Conservation (phyloP, 805 yeast species). For the Sugiyamaella floridensis region DNA sequence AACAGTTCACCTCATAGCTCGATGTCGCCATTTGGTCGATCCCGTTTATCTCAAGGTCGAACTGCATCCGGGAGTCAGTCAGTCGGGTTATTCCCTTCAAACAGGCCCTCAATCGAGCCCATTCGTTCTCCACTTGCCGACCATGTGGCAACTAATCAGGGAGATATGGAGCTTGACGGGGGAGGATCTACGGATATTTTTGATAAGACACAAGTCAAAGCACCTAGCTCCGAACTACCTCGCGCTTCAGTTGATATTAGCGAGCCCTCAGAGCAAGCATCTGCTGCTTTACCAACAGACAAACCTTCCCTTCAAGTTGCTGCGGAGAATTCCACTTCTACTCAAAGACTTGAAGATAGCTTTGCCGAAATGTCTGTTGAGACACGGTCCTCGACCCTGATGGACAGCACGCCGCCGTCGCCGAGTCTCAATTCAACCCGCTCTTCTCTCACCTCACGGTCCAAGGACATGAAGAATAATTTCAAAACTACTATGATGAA, state of each 20-base stretch:
- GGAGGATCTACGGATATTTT: not conserved
- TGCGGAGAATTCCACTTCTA: slow-evolving; percentile 4
- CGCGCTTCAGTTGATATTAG: no score
- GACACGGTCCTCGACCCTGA: not conserved
- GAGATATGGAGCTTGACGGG: not conserved
- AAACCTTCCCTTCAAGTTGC: not conserved
- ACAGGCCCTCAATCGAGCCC: not conserved
- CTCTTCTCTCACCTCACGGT: slow-evolving; percentile 1
- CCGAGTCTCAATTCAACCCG: slow-evolving; percentile 2
- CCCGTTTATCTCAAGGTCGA: not conserved
- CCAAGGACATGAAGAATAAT: slow-evolving; percentile 1
- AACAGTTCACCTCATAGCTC: not conserved
- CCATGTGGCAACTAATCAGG: not conserved
- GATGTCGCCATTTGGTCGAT: not conserved
- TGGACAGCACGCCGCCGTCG: not conserved
- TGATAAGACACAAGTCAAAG: no score
- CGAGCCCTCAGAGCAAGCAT: not conserved
- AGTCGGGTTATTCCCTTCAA: not conserved
- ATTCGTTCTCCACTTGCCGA: not conserved
- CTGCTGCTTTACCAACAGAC: not conserved
- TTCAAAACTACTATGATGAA: slow-evolving; percentile 9
- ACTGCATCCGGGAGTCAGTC: not conserved
- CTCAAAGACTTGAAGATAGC: slow-evolving; percentile 13
- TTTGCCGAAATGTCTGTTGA: slow-evolving; percentile 10
- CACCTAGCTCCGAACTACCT: no score